Conservation (phyloP, 2,329 filamentous ascomycete genomes). For the Albophoma yamanashiensis region DNA sequence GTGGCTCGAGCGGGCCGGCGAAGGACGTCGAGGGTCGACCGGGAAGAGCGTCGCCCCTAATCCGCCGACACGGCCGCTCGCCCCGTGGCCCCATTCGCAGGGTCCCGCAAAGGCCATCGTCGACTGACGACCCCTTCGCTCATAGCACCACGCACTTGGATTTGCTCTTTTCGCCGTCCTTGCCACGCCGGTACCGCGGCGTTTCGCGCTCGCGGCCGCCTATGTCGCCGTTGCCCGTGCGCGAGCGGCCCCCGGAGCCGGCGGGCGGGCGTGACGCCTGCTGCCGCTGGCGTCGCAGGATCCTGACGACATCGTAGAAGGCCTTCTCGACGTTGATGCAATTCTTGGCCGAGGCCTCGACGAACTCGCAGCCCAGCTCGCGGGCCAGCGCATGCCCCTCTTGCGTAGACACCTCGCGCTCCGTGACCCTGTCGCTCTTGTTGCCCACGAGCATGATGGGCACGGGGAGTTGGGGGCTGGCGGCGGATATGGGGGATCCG, state of each 20-base stretch:
- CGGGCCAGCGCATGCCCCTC: conserved; percentile 87
- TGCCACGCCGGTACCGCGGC: conserved; percentile 20
- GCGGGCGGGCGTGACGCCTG: conserved; percentile 30
- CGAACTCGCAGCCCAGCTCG: conserved; percentile 90
- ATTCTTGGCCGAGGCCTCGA: conserved; percentile 94
- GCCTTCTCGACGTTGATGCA: conserved; percentile 98
- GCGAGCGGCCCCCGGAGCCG: conserved; percentile 25
- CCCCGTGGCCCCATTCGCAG: background rate
- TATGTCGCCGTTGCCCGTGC: conserved; percentile 24
- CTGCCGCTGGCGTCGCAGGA: conserved; percentile 75
- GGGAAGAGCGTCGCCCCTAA: conserved; percentile 1
- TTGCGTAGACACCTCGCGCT: conserved; percentile 92
- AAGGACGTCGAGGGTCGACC: background rate
- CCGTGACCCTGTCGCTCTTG: conserved; percentile 93
- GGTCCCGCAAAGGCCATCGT: background rate
- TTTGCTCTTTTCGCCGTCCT: conserved; percentile 24
- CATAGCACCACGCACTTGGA: conserved; percentile 29
- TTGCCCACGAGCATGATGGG: conserved; percentile 98
- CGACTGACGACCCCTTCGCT: conserved; percentile 8
- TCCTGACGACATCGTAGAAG: conserved; percentile 93
- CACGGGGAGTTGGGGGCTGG: conserved; percentile 54
- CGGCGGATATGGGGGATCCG: conserved; percentile 57
- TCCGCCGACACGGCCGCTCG: background rate
- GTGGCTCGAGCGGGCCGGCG: background rate
- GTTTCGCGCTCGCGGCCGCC: conserved; percentile 19